Percentiles rank a stretch among this genome's conserved stretches.
These are phyloP conservation scores for Phaffomyces opuntiae DNA, from an alignment of 805 yeast species.

Conservation along the genomic window DNA sequence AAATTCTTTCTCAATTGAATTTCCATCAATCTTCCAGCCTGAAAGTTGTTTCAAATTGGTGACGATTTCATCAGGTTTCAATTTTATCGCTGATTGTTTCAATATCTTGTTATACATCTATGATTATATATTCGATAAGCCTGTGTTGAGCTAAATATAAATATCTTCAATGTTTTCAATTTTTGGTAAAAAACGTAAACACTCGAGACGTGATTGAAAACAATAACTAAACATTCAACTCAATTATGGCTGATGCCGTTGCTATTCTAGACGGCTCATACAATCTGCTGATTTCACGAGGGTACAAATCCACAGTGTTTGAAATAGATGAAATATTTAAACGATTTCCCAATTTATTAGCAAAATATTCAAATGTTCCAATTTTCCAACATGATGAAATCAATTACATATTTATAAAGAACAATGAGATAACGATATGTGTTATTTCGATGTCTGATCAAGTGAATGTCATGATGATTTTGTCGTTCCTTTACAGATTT, in stretches of 20 bases:
- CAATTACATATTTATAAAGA: slow-evolving; percentile 47
- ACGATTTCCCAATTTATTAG: neutral
- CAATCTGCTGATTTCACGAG: slow-evolving; percentile 2
- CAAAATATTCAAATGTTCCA: neutral
- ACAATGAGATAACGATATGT: slow-evolving; percentile 36
- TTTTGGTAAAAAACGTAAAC: too few species aligned
- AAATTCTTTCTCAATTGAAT: slow-evolving; percentile 28
- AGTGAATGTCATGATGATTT: slow-evolving; percentile 47
- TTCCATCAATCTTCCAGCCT: slow-evolving; percentile 20
- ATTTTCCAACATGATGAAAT: slow-evolving; percentile 32
- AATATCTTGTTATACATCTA: slow-evolving; percentile 33
- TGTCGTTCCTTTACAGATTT: slow-evolving; percentile 48
- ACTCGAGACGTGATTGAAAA: neutral
- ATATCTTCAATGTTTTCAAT: neutral
- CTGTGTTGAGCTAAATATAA: too few species aligned
- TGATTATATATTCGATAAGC: too few species aligned
- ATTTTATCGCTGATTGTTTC: slow-evolving; percentile 24
- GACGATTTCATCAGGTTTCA: slow-evolving; percentile 20
- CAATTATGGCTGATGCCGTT: slow-evolving; percentile 9
- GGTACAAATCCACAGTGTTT: slow-evolving; percentile 1
- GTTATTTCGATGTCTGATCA: slow-evolving; percentile 21
- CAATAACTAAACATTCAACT: neutral
- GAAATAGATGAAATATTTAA: slow-evolving; percentile 21
- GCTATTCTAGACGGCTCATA: slow-evolving; percentile 7
- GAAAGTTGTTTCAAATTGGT: slow-evolving; percentile 14